These are phyloP conservation scores for Babesia bovis DNA, from an alignment of 169 alveolate genomes.

Conservation along the genomic window DNA sequence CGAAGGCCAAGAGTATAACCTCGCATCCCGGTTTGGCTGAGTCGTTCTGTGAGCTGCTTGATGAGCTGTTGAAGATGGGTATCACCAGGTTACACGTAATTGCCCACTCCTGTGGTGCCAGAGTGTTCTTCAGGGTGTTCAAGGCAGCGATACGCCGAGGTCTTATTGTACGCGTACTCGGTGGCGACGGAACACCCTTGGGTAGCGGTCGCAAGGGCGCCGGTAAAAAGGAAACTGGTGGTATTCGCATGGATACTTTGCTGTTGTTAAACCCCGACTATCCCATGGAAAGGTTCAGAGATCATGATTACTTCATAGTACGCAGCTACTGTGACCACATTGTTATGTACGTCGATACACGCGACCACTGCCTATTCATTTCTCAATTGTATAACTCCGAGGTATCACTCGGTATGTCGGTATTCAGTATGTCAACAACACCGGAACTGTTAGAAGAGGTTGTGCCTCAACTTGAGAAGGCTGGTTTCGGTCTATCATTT, in stretches of 20 bases:
- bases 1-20: conserved; percentile 66
- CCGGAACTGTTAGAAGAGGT: conserved; percentile 20
- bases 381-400: conserved; percentile 75
- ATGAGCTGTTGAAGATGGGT: conserved; percentile 65
- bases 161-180: neutral
- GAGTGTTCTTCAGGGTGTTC: conserved; percentile 78
- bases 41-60: conserved; percentile 66
- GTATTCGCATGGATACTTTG: conserved; percentile 74
- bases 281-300: conserved; percentile 77
- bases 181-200: neutral
- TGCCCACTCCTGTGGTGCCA: conserved; percentile 81
- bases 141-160: conserved; percentile 39
- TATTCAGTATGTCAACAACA: conserved; percentile 68
- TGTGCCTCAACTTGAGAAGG: conserved; percentile 8
- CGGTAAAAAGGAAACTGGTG: neutral
- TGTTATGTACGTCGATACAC: conserved; percentile 84
- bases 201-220: neutral
- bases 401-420: conserved; percentile 71
- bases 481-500: conserved; percentile 1
- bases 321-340: conserved; percentile 83
- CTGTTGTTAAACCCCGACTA: conserved; percentile 82
- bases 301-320: conserved; percentile 77
- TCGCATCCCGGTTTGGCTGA: conserved; percentile 67
- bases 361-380: conserved; percentile 75
- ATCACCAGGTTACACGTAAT: conserved; percentile 71